These are phyloP conservation scores for Chimonanthus praecox DNA, from an alignment of 164 flowering plant genomes.

Conservation along the genomic window DNA sequence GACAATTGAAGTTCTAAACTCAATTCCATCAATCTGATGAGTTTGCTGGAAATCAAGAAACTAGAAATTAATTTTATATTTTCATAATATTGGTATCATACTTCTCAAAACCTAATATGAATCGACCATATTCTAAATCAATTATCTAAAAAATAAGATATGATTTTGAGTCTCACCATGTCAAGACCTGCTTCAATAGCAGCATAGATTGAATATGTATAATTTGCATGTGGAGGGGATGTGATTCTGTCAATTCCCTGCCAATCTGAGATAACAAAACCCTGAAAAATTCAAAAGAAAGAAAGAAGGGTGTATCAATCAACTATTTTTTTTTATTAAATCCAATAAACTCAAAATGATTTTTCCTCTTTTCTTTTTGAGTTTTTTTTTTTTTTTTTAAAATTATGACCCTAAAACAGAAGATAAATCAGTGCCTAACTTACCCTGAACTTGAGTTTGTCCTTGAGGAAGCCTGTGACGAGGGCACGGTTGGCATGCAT, in stretches of 20 bases:
- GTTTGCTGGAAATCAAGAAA: too few species aligned
- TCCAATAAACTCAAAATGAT: too few species aligned
- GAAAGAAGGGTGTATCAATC: too few species aligned
- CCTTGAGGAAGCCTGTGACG: slow-evolving; percentile 39
- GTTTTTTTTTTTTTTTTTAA: too few species aligned
- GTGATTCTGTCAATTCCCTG: slow-evolving; percentile 42
- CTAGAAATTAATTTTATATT: too few species aligned
- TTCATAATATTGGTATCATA: too few species aligned
- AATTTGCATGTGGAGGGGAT: slow-evolving; percentile 28
- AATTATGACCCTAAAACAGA: too few species aligned
- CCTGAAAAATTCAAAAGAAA: slow-evolving; percentile 12
- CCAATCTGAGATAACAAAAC: slow-evolving; percentile 51
- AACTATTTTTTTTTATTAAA: too few species aligned
- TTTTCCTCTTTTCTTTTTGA: too few species aligned
- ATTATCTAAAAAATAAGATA: too few species aligned
- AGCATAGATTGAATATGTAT: slow-evolving; percentile 31
- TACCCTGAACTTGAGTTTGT: slow-evolving; percentile 36
- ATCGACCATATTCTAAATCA: background rate
- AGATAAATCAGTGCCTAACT: background rate
- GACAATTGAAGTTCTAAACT: background rate
- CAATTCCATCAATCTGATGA: too few species aligned
- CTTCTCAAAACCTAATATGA: too few species aligned
- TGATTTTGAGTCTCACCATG: slow-evolving; percentile 23
- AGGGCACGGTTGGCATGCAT: slow-evolving; percentile 47
- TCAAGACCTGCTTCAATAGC: slow-evolving; percentile 43